Evolutionary conservation across 108 stramenopile genomes (phyloP), one percentile per base, ranked within the genome.

Genomic region (Cyclotella baltica): DNA sequence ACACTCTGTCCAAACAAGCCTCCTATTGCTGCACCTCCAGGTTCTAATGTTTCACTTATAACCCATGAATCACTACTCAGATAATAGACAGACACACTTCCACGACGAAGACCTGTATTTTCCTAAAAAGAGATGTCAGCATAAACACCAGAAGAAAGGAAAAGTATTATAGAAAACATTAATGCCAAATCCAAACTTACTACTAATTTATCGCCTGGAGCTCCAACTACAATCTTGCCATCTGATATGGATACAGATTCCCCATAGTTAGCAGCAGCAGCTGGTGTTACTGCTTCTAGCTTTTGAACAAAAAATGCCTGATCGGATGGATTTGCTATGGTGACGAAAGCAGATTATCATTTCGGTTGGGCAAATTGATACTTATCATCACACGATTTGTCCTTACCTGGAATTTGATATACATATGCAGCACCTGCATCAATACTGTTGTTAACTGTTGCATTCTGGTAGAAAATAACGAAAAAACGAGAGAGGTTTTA

Each of bases 171-270:
- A 3, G 8, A 9, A 8, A 29, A 62, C 1, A 13, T 4, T 20
- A 1, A 57, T 25, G 15, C 2, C 8, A 15, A 36, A 37, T 16
- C 34, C 31, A 35, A 3, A 62, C 61, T 62, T 62, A 62, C 61
- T 36, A 33, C n/a, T 46, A 31, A n/a, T n/a, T n/a, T 3, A 65
- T 9, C 25, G 25, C 3, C 28, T 58, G 71, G 59, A 22, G 71
- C 37, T 29, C 59, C 71, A 46, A 59, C 71, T 15, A 31, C 43
- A 35, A 72, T 57, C 46, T 29, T 72, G n/a, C 59, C 59, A 61
- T 40, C 43, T n/a, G 71, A 59, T 58, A 72, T 61, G 25, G 71
- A 43, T 2, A 72, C 71, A 47, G 71, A 72, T 28, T 58, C 43
- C 16, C 71, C 71, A 61, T 48, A 72, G 43, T 58, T 57, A 2